Evolutionary conservation across 2,329 filamentous ascomycete species (phyloP), one percentile per base, ranked within the genome.

Genomic region (Diaporthe longicolla): DNA sequence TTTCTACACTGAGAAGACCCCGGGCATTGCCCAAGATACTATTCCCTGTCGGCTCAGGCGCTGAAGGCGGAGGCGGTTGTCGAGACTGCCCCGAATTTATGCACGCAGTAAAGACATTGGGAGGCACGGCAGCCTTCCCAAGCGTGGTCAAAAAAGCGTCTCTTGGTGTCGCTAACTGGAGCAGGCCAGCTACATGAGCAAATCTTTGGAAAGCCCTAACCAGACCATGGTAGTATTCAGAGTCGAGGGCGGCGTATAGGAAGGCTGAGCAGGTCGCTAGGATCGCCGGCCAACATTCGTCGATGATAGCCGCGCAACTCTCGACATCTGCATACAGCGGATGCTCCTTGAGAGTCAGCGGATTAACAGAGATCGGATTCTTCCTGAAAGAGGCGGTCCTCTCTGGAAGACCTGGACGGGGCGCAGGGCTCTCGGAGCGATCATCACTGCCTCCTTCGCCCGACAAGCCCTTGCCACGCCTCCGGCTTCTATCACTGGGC

Each of bases 231-330:
- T 98, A 99, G 78, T 97, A 98, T 70, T 98, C 95, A 1, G 94
- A 93, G 81, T 99, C 97, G 5, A 99, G 86, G 0, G 96, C 92
- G 40, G 97, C 94, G 80, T 97, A 97, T 24, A 99, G 85, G 80
- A 98, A 99, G 0, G 96, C 98, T 0, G 97, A 99, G 79, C 95
- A 98, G 2, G 95, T 97, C 1, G 97, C 96, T 65, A 99, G 89
- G 52, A 98, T 92, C 17, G 97, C 97, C 61, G 97, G 97, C 97
- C 97, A 99, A 82, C 96, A 98, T 77, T 94, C 90, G 5, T 97
- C 94, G 32, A 99, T 93, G 71, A 99, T 93, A 13, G 89, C 89
- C 17, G 95, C 94, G 78, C 94, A 96, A 2, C 91, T 91, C 79
- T 92, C 90, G 73, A 98, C 91, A 66, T 95, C 93, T 1, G 87